Evolutionary conservation across 2,329 filamentous ascomycete species (phyloP), one percentile per base, ranked within the genome.

Genomic region (Lecanicillium sp.): DNA sequence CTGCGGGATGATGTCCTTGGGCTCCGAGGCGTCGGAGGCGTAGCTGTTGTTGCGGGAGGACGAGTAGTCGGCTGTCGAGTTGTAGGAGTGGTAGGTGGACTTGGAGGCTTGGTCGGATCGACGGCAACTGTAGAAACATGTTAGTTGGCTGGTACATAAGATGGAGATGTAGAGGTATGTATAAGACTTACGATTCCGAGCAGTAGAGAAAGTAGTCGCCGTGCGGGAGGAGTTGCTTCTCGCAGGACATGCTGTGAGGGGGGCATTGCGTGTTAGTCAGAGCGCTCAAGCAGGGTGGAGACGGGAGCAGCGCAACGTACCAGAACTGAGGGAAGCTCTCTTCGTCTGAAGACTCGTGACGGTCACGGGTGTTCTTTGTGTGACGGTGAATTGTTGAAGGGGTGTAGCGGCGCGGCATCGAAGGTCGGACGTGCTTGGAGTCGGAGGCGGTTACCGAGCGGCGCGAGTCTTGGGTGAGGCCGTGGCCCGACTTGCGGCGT

Each of bases 291-390:
- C 13, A 18, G 13, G 22, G 31, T 30, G 40, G 32, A 44, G 40
- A 37, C 6, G 22, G 44, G 43, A 44, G 45, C 46, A 46, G 45
- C 44, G 41, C 45, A 41, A 71, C 74, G 42, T 69, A 81, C 77
- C 77, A 81, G 52, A 68, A 81, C 54, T 80, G 76, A 17, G 77
- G 77, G 46, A 81, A 81, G 57, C 71, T 77, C 52, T 81, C 77
- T 39, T 79, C 70, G 38, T 74, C 69, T 55, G 64, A 74, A 54
- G 64, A 66, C 27, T 72, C 69, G 42, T 70, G 64, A 52, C 63
- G 61, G 41, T 70, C 64, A 52, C 63, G 61, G 44, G 74, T 67
- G 43, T 63, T 64, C 48, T 76, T 71, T 18, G 69, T 62, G 34
- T 75, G 69, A 39, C 66, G 66, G 10, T 68, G 63, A 44, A 62